These are phyloP conservation scores for Luffa acutangula DNA, from an alignment of 306 rosid species.

Conservation along the genomic window DNA sequence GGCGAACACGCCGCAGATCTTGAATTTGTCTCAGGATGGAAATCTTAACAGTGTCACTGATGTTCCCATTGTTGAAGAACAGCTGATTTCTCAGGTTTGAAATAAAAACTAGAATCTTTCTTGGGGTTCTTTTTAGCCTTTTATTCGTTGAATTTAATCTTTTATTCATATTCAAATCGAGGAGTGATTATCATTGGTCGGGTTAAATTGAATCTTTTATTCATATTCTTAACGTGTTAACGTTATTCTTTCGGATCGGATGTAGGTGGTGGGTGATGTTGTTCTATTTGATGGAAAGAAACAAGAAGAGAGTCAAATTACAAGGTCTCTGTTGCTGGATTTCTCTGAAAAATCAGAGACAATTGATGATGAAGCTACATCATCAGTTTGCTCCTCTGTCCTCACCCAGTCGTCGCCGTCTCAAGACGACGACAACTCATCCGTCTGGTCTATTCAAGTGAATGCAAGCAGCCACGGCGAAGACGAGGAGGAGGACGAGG, in stretches of 20 bases:
- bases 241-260: neutral
- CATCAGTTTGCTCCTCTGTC: conserved; percentile 43
- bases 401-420: conserved; percentile 24
- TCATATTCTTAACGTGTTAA: neutral
- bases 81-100: conserved; percentile 44
- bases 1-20: conserved; percentile 62
- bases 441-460: conserved; percentile 83
- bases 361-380: conserved; percentile 9
- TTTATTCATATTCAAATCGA: neutral
- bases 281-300: conserved; percentile 25
- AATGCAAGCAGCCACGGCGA: conserved; percentile 56
- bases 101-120: neutral
- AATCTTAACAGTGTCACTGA: neutral
- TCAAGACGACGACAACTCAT: conserved; percentile 61
- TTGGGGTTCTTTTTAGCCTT: neutral
- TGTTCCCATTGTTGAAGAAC: conserved; percentile 41
- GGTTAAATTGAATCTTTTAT: neutral
- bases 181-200: no score
- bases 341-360: conserved; percentile 69
- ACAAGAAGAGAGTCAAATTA: conserved; percentile 32
- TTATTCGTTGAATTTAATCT: neutral
- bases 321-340: conserved; percentile 58
- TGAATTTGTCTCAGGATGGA: conserved; percentile 22
- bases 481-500: conserved; percentile 24
- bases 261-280: conserved; percentile 28